Evolutionary conservation across 306 rosid genomes (phyloP), one percentile per base, ranked within the genome.

Genomic region (Prunus dulcis): DNA sequence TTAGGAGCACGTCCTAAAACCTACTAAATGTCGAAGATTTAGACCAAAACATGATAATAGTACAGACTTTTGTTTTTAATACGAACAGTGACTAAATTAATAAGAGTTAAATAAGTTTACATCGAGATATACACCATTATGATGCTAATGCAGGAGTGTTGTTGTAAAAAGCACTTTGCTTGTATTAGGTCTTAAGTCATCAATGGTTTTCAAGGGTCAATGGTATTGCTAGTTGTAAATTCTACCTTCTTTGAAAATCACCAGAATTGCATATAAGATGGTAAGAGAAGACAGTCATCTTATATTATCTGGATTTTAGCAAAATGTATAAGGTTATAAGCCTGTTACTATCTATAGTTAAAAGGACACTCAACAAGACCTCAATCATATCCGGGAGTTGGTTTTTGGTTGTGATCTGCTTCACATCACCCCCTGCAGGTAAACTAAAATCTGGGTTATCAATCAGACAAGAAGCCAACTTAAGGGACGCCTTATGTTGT

Each of bases 391-490:
- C 92, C 77, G 91, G 79, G 66, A 95, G 87, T 64, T 76, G 76
- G 76, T 90, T 88, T 88, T 92, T 92, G 81, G 73, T 76, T 30
- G 81, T 22, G 77, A 92, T 92, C 91, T 91, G 93, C 97, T 95
- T 95, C 95, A 89, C 93, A 84, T 95, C 98, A 88, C 98, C 98
- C 63, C 96, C 98, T 88, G 96, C 94, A 87, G 88, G 83, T 90
- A 89, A 88, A 90, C 97, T 90, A 86, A 81, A 80, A 82, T 75
- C 82, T 67, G 18, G 64, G 78, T 90, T 62, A 88, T 83, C 87
- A 82, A 61, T 57, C 30, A 72, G 53, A 85, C 77, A 41, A 68
- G 46, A 64, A 78, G 51, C 22, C 67, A 15, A 45, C 62, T 46
- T n/a, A 64, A 47, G 7, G 19, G 69, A 64, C 60, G 69, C 46